Conservation (phyloP, 2,329 filamentous ascomycete genomes). For the Paecilomyces dactylethromorphus region DNA sequence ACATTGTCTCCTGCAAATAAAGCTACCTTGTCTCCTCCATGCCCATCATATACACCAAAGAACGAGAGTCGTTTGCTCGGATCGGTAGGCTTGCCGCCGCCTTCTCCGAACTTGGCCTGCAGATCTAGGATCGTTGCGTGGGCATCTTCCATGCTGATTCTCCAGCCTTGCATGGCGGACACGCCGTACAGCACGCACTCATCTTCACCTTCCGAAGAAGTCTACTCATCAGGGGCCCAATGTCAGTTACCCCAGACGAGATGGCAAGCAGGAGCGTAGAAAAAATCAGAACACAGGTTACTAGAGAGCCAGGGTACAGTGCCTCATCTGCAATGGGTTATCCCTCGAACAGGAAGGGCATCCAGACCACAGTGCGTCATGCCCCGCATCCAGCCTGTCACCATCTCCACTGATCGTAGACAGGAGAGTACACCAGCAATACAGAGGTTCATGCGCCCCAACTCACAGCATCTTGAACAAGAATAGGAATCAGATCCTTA, state of each 20-base stretch:
- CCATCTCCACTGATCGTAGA: not conserved
- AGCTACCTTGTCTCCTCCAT: slow-evolving; percentile 94
- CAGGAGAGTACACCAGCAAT: not conserved
- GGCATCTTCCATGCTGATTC: slow-evolving; percentile 99
- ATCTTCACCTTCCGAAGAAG: slow-evolving; percentile 86
- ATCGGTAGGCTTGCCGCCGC: slow-evolving; percentile 53
- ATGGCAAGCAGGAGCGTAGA: slow-evolving; percentile 4
- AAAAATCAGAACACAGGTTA: slow-evolving; percentile 2
- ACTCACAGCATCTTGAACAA: slow-evolving; percentile 12
- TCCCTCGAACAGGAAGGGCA: not conserved
- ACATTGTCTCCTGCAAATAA: slow-evolving; percentile 88
- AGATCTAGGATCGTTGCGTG: slow-evolving; percentile 88
- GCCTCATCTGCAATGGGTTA: not conserved
- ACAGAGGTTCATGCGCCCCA: slow-evolving; percentile 12
- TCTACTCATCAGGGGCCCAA: slow-evolving; percentile 43
- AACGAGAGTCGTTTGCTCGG: slow-evolving; percentile 75
- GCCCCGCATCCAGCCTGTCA: not conserved
- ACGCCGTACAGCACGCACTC: slow-evolving; percentile 88
- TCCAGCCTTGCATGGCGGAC: slow-evolving; percentile 99
- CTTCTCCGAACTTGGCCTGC: slow-evolving; percentile 51
- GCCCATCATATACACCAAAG: slow-evolving; percentile 97
- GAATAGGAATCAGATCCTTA: slow-evolving; percentile 42
- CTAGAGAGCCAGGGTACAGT: not conserved
- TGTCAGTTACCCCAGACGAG: not conserved
- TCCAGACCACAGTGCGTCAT: not conserved